phyloP scores from a whole-genome alignment of 2,329 filamentous ascomycete species.

The Leptographium galeiforme region DNA sequence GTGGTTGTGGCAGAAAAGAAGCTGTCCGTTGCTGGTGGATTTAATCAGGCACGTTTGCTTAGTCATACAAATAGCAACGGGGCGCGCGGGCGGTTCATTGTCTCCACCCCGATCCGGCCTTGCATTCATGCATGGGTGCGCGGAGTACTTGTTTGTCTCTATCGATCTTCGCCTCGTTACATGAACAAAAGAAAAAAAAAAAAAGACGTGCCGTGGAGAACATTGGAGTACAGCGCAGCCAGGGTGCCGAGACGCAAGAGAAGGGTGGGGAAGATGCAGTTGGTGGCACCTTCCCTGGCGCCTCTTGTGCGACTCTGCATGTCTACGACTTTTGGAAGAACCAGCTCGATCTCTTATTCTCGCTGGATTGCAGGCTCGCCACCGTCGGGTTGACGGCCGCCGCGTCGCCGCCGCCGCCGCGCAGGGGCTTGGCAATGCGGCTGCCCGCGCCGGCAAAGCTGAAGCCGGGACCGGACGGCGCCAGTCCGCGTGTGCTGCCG shows the following conservation, averaged over 20 bases:
- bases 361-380: constrained; percentile 44
- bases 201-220: neutral
- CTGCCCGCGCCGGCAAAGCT: constrained; percentile 53
- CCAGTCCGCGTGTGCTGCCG: constrained; percentile 75
- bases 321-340: constrained; percentile 13
- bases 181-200: constrained; percentile 2
- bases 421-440: constrained; percentile 56
- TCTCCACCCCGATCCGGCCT: no score
- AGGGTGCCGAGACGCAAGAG: no score
- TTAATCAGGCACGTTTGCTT: no score
- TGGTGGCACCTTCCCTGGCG: no score
- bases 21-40: no score
- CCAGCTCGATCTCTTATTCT: constrained; percentile 52
- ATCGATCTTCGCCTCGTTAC: neutral
- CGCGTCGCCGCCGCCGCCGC: constrained; percentile 43
- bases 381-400: constrained; percentile 40
- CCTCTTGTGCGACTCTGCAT: neutral
- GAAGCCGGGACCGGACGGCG: constrained; percentile 50
- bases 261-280: no score
- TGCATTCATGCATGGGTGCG: no score
- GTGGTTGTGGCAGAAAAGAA: no score
- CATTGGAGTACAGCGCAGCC: no score
- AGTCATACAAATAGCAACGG: no score
- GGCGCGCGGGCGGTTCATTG: no score
- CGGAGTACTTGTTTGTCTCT: neutral